Percentiles rank a stretch among this genome's conserved stretches.
Evolutionary conservation across 192 early-diverging fungal genomes (phyloP).

Genomic region (Chytriomyces confervae): DNA sequence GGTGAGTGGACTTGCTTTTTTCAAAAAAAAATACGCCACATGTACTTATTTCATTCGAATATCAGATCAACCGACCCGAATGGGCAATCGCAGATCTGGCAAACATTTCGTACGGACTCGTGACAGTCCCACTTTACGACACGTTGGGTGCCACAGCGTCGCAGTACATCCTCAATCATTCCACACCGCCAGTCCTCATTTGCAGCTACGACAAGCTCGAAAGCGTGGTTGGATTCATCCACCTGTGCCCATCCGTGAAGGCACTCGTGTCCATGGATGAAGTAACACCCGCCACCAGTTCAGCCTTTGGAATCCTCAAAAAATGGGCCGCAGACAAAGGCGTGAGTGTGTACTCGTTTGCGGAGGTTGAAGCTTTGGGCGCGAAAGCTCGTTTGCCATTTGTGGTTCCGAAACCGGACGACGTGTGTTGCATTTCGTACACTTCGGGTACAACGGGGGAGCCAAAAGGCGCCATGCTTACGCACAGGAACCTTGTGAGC

Average conservation of each 20-base stretch:
- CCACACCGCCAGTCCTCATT: slow-evolving; percentile 75
- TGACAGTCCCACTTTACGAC: slow-evolving; percentile 87
- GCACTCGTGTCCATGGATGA: slow-evolving; percentile 56
- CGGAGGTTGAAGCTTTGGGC: slow-evolving; percentile 71
- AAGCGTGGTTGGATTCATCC: slow-evolving; percentile 35
- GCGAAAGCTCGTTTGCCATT: slow-evolving; percentile 64
- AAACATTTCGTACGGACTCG: slow-evolving; percentile 20
- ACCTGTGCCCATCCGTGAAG: slow-evolving; percentile 53
- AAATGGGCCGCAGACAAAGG: slow-evolving; percentile 58
- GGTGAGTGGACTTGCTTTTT: slow-evolving; percentile 1
- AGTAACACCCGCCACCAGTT: slow-evolving; percentile 14
- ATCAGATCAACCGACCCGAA: slow-evolving; percentile 54
- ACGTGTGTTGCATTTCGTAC: slow-evolving; percentile 61
- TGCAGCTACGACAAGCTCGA: slow-evolving; percentile 64
- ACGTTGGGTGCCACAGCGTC: slow-evolving; percentile 80
- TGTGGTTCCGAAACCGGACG: slow-evolving; percentile 67
- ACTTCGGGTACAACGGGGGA: slow-evolving; percentile 68
- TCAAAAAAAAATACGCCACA: slow-evolving; percentile 1
- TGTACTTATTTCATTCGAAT: neutral
- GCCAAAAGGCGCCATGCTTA: slow-evolving; percentile 24
- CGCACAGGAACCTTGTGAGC: slow-evolving; percentile 10
- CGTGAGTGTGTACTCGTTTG: slow-evolving; percentile 66
- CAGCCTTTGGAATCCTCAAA: slow-evolving; percentile 41
- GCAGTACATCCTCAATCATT: slow-evolving; percentile 83
- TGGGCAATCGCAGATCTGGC: slow-evolving; percentile 56